Evolutionary conservation across 2,329 filamentous ascomycete species (phyloP).

Genomic region (Neopestalotiopsis sp.): DNA sequence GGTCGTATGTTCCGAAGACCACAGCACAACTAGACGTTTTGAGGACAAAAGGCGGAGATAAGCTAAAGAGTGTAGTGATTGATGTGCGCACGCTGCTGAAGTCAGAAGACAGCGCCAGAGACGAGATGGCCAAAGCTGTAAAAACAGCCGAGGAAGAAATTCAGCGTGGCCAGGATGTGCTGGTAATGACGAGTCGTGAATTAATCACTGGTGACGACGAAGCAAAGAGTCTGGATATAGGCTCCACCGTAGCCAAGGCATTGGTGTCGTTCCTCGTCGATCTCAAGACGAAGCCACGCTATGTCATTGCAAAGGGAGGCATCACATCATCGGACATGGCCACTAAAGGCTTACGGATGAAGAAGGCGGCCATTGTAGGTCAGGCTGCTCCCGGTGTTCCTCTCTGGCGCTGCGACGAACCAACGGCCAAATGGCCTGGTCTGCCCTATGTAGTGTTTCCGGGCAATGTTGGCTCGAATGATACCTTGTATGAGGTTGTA

Average conservation of each 20-base stretch:
- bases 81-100: slow-evolving; percentile 53
- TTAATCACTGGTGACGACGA: slow-evolving; percentile 55
- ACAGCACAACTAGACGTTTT: slow-evolving; percentile 57
- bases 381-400: slow-evolving; percentile 64
- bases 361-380: slow-evolving; percentile 57
- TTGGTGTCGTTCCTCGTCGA: slow-evolving; percentile 54
- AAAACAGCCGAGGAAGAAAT: slow-evolving; percentile 44
- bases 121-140: slow-evolving; percentile 37
- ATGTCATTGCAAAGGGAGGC: slow-evolving; percentile 64
- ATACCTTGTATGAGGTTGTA: slow-evolving; percentile 39
- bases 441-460: slow-evolving; percentile 64
- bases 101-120: slow-evolving; percentile 36
- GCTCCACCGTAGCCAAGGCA: slow-evolving; percentile 53
- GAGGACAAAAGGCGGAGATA: slow-evolving; percentile 39
- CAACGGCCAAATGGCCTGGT: slow-evolving; percentile 52
- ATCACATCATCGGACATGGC: slow-evolving; percentile 65
- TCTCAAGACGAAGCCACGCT: slow-evolving; percentile 54
- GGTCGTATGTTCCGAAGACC: slow-evolving; percentile 64
- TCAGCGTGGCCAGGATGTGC: slow-evolving; percentile 52
- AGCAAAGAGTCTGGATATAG: slow-evolving; percentile 57
- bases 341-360: slow-evolving; percentile 59
- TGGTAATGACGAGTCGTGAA: slow-evolving; percentile 64
- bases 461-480: slow-evolving; percentile 59
- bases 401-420: slow-evolving; percentile 62
- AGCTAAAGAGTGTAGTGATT: slow-evolving; percentile 51